These are phyloP conservation scores for Sporisorium reilianum DNA, from an alignment of 1,284 basidiomycete genomes.

Conservation along the genomic window DNA sequence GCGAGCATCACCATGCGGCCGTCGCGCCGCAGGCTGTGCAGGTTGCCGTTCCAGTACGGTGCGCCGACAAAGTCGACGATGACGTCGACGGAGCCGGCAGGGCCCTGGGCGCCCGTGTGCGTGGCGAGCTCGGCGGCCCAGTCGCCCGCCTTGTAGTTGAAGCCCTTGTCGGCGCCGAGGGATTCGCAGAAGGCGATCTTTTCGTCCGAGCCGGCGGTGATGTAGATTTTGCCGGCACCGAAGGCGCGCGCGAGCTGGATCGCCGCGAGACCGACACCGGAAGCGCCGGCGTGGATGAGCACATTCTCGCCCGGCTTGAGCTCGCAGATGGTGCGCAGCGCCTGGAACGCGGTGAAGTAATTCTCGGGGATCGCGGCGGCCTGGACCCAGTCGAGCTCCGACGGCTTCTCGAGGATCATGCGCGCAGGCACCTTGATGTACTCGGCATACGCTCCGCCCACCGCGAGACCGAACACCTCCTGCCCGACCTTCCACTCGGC, in stretches of 20 bases:
- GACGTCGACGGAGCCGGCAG: slow-evolving; percentile 76
- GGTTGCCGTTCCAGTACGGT: slow-evolving; percentile 85
- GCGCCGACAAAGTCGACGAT: slow-evolving; percentile 89
- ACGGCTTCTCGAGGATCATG: slow-evolving; percentile 82
- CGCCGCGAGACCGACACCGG: slow-evolving; percentile 85
- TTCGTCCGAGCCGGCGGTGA: slow-evolving; percentile 84
- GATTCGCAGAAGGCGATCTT: slow-evolving; percentile 83
- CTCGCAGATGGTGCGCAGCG: slow-evolving; percentile 46
- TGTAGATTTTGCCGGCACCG: slow-evolving; percentile 72
- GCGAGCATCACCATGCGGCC: slow-evolving; percentile 81
- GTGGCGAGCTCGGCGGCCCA: slow-evolving; percentile 76
- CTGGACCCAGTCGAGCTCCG: slow-evolving; percentile 81
- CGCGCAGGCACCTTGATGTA: slow-evolving; percentile 79
- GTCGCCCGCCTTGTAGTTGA: slow-evolving; percentile 87
- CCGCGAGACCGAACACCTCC: slow-evolving; percentile 84
- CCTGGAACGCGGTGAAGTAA: slow-evolving; percentile 67
- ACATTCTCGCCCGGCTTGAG: slow-evolving; percentile 79
- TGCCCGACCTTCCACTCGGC: slow-evolving; percentile 76
- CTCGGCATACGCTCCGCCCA: slow-evolving; percentile 86
- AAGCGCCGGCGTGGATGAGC: slow-evolving; percentile 81
- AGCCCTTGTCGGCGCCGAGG: slow-evolving; percentile 77
- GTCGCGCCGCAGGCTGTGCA: slow-evolving; percentile 80
- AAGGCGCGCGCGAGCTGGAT: slow-evolving; percentile 85
- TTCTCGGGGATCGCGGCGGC: slow-evolving; percentile 70
- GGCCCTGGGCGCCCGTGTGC: slow-evolving; percentile 49